phyloP scores from a whole-genome alignment of 306 rosid genomes.

The Castanea crenata region DNA sequence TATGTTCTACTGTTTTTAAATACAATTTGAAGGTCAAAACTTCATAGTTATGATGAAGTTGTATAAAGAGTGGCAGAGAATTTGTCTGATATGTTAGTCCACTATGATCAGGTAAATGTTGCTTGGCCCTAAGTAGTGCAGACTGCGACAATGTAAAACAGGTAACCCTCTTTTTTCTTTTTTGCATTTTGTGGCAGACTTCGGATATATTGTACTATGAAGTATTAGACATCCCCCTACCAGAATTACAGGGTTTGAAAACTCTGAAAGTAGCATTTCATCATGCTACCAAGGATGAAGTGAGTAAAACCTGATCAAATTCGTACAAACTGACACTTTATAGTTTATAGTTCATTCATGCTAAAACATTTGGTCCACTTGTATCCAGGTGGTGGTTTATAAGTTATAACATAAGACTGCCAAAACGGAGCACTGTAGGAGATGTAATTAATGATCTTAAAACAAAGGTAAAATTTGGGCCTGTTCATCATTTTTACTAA shows the following conservation, averaged over 20 bases:
- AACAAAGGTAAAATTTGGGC: slow-evolving; percentile 53
- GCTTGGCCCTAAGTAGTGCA: slow-evolving; percentile 6
- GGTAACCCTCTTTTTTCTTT: slow-evolving; percentile 11
- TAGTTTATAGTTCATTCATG: neutral
- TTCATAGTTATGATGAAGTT: slow-evolving; percentile 82
- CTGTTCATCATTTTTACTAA: neutral
- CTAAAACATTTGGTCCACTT: neutral
- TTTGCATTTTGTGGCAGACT: slow-evolving; percentile 44
- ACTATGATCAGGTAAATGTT: slow-evolving; percentile 36
- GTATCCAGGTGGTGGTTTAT: slow-evolving; percentile 69
- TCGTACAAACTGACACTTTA: neutral
- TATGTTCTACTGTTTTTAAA: neutral
- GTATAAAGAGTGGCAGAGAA: slow-evolving; percentile 82
- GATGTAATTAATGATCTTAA: slow-evolving; percentile 43
- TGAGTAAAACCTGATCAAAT: slow-evolving; percentile 39
- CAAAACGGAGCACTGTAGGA: too few species aligned
- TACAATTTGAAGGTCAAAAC: slow-evolving; percentile 65
- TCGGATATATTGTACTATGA: slow-evolving; percentile 83
- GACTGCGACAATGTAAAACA: slow-evolving; percentile 6
- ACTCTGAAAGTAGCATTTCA: slow-evolving; percentile 87
- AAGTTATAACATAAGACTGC: too few species aligned
- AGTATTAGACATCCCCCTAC: slow-evolving; percentile 89
- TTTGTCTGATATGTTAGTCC: slow-evolving; percentile 85
- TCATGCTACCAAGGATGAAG: slow-evolving; percentile 84
- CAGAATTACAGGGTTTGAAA: slow-evolving; percentile 87